phyloP scores from a whole-genome alignment of 805 yeast genomes.

The Starmera quercuum region DNA sequence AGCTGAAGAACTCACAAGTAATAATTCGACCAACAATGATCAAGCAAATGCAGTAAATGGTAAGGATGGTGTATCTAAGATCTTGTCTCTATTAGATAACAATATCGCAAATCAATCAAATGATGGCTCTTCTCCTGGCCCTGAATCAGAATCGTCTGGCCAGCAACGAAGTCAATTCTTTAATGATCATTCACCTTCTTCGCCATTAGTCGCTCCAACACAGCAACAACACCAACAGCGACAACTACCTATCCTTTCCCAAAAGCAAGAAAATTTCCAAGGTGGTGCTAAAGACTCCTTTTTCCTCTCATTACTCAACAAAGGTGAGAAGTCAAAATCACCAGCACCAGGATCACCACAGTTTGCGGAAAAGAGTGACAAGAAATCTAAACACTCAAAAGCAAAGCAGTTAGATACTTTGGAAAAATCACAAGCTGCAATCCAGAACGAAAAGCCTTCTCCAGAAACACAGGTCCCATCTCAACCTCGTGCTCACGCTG shows the following conservation, averaged over 20 bases:
- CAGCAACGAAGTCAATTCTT: background rate
- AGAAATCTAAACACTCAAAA: background rate
- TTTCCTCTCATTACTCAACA: constrained; percentile 17
- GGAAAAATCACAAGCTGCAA: too few species aligned
- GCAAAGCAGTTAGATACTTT: too few species aligned
- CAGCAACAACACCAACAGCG: background rate
- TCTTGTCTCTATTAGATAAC: constrained; percentile 17
- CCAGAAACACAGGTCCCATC: too few species aligned
- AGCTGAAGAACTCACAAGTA: background rate
- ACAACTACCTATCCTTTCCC: too few species aligned
- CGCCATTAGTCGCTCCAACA: constrained; percentile 1
- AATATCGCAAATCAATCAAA: too few species aligned
- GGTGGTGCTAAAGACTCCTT: constrained; percentile 16
- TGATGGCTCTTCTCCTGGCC: too few species aligned
- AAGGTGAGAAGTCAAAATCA: constrained; percentile 8
- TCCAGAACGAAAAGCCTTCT: too few species aligned
- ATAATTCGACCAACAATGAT: background rate
- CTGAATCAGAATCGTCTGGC: constrained; percentile 1
- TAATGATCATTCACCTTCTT: background rate
- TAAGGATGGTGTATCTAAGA: constrained; percentile 17
- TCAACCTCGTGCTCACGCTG: too few species aligned
- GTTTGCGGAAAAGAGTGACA: too few species aligned
- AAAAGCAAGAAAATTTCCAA: too few species aligned
- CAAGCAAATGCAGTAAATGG: background rate
- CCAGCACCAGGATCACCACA: constrained; percentile 1